These are phyloP conservation scores for Brettanomyces nanus DNA, from an alignment of 805 yeast genomes.

Conservation along the genomic window DNA sequence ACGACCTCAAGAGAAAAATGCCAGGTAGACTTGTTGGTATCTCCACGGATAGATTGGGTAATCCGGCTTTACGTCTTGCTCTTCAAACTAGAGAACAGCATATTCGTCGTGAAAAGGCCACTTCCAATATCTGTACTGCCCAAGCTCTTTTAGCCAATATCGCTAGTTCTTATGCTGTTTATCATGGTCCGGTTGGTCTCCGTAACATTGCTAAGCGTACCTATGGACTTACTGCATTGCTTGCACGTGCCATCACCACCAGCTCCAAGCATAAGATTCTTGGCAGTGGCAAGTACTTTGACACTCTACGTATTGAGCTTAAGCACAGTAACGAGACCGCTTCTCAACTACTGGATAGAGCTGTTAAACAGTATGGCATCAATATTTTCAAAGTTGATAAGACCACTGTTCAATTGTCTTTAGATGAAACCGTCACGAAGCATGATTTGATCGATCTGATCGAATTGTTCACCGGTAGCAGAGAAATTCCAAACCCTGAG, in stretches of 20 bases:
- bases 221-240: constrained; percentile 60
- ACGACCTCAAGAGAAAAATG: constrained; percentile 76
- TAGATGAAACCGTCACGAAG: constrained; percentile 81
- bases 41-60: constrained; percentile 84
- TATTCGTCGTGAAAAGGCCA: constrained; percentile 94
- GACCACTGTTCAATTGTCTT: constrained; percentile 58
- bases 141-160: constrained; percentile 95
- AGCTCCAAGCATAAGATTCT: constrained; percentile 38
- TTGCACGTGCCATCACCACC: constrained; percentile 50
- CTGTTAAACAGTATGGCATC: constrained; percentile 56
- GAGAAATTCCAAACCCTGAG: constrained; percentile 13
- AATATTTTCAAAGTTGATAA: constrained; percentile 67
- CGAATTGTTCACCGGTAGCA: constrained; percentile 46
- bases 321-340: constrained; percentile 42
- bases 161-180: constrained; percentile 91
- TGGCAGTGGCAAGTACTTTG: constrained; percentile 63
- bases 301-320: constrained; percentile 68
- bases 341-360: constrained; percentile 46
- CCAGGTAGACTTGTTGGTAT: constrained; percentile 96
- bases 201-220: constrained; percentile 69
- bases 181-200: constrained; percentile 90
- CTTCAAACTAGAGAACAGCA: constrained; percentile 98
- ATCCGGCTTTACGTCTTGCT: constrained; percentile 84
- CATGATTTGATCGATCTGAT: constrained; percentile 52
- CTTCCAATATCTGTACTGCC: constrained; percentile 96